Percentiles rank a stretch among this genome's conserved stretches.
These are phyloP conservation scores for Neophaeococcomyces aloes DNA, from an alignment of 2,329 filamentous ascomycete species.

Conservation along the genomic window DNA sequence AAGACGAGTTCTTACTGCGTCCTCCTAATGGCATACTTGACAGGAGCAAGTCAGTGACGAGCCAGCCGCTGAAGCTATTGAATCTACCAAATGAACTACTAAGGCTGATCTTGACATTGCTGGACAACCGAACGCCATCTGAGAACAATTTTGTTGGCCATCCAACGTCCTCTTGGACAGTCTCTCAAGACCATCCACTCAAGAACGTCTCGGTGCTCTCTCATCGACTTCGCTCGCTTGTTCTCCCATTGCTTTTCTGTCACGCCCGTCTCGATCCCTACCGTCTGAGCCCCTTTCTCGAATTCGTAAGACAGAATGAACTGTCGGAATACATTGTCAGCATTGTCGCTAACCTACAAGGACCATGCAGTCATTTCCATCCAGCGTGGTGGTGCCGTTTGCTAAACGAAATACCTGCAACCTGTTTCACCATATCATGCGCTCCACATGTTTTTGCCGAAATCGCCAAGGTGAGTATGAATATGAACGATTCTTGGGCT, in stretches of 20 bases:
- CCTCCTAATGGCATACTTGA: background rate
- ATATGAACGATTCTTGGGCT: conserved; percentile 50
- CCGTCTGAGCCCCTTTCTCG: conserved; percentile 27
- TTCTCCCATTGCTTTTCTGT: conserved; percentile 48
- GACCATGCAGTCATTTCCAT: conserved; percentile 32
- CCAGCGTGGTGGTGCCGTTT: conserved; percentile 46
- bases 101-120: conserved; percentile 45
- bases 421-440: conserved; percentile 47
- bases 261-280: conserved; percentile 36
- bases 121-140: conserved; percentile 43
- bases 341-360: conserved; percentile 35
- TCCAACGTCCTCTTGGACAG: conserved; percentile 37
- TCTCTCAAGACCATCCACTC: conserved; percentile 32
- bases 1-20: background rate
- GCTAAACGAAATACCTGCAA: conserved; percentile 40
- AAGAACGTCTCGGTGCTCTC: conserved; percentile 49
- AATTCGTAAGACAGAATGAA: conserved; percentile 27
- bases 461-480: conserved; percentile 48
- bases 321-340: conserved; percentile 35
- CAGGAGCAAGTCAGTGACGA: too few relatives aligned
- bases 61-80: conserved; percentile 9
- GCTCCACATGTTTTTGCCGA: conserved; percentile 53
- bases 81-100: conserved; percentile 53
- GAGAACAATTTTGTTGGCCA: conserved; percentile 39
- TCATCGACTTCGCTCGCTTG: conserved; percentile 42